Base-by-base conservation (phyloP, 345 rosid species). In the Microthlaspi erraticum region DNA sequence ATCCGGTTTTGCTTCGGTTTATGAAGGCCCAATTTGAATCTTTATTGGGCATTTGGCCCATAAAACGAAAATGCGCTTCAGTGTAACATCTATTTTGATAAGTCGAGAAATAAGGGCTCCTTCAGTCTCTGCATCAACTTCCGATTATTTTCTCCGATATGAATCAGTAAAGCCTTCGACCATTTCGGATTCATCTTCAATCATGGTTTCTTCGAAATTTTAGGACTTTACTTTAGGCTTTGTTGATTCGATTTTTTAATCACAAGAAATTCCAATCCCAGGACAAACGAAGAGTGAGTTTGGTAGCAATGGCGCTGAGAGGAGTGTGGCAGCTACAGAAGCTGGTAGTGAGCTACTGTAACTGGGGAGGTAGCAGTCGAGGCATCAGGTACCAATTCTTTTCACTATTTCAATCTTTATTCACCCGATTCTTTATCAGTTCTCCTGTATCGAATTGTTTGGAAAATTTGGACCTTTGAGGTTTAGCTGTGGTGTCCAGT, bases 321-420 rank as follows among this genome's bases (percentile, higher is more conserved):
- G 97, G 96, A 33, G 85, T 78, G 5, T 93, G 98, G 98, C 97
- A 93, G 78, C 97, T 91, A 23, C 73, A 85, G 73, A 93, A 83
- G 80, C 82, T 93, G 66, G 74, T 89, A 2, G 96, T 89, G 16
- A 89, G 97, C 84, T 89, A 82, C 58, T 81, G 89, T 70, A 84
- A 89, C 48, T 88, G 96, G 99, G 97, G 99, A 60, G 99, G 96
- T 16, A 94, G 97, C 73, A 89, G 99, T 53, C 81, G 90, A 53
- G 96, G 97, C 54, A 86, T 89, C 75, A 85, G 93, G 95, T 91
- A 73, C 62, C 1, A 13, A 29, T 23, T 23, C 34, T 16, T 26
- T 26, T 26, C 16, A 4, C 17, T 8, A 1, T 14, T 51, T 51
- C 0, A 13, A 56, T 55, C 13, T 46, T 2, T 19, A 32, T 33